phyloP scores from a whole-genome alignment of 257 asterid species.

The Buddleja alternifolia region DNA sequence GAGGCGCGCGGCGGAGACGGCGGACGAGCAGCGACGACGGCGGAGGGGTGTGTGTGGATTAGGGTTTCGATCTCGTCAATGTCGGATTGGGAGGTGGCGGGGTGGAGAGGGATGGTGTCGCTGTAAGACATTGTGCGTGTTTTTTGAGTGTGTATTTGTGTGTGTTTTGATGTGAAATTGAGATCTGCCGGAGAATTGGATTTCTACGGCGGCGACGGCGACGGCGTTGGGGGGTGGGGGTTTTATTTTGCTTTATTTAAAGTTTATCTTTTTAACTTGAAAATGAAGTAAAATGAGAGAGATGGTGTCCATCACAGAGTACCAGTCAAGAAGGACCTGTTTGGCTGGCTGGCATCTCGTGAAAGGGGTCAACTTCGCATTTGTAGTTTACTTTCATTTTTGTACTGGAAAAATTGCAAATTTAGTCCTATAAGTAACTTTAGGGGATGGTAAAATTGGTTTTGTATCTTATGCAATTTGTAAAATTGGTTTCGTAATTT shows the following conservation, averaged over 20 bases:
- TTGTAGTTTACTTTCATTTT: too few species aligned
- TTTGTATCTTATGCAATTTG: too few species aligned
- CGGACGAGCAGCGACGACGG: constrained; percentile 79
- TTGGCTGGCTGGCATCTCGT: too few species aligned
- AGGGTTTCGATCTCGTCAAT: constrained; percentile 98
- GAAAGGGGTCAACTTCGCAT: too few species aligned
- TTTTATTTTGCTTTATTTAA: neutral
- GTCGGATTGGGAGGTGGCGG: constrained; percentile 81
- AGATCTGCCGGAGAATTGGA: constrained; percentile 5
- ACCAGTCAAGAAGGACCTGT: too few species aligned
- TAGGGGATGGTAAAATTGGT: too few species aligned
- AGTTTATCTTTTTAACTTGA: neutral
- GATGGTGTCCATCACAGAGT: neutral
- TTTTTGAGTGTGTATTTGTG: neutral
- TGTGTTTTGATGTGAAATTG: constrained; percentile 20
- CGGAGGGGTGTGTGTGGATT: constrained; percentile 63
- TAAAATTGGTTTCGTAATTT: too few species aligned
- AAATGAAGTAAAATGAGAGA: neutral
- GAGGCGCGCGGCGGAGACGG: constrained; percentile 85
- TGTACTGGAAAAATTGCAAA: too few species aligned
- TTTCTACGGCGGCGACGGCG: constrained; percentile 2
- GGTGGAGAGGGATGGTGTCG: constrained; percentile 77
- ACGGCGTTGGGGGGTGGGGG: neutral
- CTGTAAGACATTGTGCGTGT: constrained; percentile 61
- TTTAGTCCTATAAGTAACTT: too few species aligned